Conservation (phyloP, 352 stramenopile genomes). For the Pythium coloratum region DNA sequence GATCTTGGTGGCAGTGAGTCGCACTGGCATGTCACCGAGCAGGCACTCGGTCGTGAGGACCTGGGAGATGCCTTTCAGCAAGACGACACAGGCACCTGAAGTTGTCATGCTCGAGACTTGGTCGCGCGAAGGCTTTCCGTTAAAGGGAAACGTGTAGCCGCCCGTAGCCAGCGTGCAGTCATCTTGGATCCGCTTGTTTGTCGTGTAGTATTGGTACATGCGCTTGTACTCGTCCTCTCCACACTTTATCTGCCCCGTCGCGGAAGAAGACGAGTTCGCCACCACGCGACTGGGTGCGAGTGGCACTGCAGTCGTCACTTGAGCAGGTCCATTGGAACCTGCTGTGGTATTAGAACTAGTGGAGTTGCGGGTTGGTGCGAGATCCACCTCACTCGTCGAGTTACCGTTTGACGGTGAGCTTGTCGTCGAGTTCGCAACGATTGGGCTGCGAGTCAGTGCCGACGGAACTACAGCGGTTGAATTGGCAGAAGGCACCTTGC, state of each 20-base stretch:
- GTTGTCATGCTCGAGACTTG: neutral
- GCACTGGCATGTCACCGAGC: conserved; percentile 3
- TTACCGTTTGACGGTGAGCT: no score
- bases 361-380: neutral
- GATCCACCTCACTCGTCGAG: neutral
- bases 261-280: neutral
- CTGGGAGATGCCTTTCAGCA: neutral
- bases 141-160: conserved; percentile 6
- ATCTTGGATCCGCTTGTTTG: neutral
- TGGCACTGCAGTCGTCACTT: neutral
- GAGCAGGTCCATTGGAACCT: neutral
- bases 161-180: neutral
- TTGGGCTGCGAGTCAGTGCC: neutral
- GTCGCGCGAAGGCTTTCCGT: neutral
- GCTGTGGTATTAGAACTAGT: neutral
- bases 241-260: neutral
- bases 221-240: neutral
- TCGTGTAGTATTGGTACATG: conserved; percentile 6
- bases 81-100: neutral
- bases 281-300: neutral
- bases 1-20: neutral
- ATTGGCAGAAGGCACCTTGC: neutral
- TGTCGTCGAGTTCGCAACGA: no score
- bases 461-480: neutral
- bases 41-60: neutral